These are phyloP conservation scores for Pyracantha coccinea DNA, from an alignment of 331 rosid species.

Conservation along the genomic window DNA sequence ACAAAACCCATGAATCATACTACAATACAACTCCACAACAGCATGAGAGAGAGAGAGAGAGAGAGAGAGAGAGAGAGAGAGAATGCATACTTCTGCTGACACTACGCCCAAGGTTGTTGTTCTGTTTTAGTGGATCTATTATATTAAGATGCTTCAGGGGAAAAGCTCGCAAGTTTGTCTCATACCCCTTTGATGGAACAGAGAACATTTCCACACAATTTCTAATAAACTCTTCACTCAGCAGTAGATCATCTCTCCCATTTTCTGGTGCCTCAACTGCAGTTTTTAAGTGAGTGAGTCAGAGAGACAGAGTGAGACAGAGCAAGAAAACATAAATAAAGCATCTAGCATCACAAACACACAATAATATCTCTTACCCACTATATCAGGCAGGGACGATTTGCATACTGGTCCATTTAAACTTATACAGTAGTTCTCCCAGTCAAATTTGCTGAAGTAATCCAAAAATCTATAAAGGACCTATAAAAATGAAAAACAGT, in stretches of 20 bases:
- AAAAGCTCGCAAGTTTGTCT: constrained; percentile 44
- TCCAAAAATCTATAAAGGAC: constrained; percentile 77
- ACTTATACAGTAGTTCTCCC: constrained; percentile 78
- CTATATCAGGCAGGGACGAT: constrained; percentile 55
- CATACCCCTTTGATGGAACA: constrained; percentile 47
- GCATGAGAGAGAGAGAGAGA: not conserved
- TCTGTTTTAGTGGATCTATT: constrained; percentile 80
- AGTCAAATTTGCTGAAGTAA: constrained; percentile 81
- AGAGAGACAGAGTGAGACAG: not conserved
- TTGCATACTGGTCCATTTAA: constrained; percentile 69
- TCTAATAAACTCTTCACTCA: constrained; percentile 63
- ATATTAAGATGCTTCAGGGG: constrained; percentile 73
- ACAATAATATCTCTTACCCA: constrained; percentile 37
- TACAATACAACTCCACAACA: not conserved
- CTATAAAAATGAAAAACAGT: constrained; percentile 33
- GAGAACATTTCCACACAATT: constrained; percentile 58
- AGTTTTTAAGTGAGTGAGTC: not conserved
- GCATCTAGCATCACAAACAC: not conserved
- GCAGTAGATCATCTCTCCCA: constrained; percentile 41
- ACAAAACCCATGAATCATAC: constrained; percentile 19
- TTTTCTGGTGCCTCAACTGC: constrained; percentile 64
- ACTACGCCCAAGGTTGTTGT: constrained; percentile 92
- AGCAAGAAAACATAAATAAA: not conserved
- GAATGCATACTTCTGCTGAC: constrained; percentile 48
- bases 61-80: not conserved